Evolutionary conservation across 1,284 basidiomycete genomes (phyloP).

Genomic region (Naganishia cerealis): DNA sequence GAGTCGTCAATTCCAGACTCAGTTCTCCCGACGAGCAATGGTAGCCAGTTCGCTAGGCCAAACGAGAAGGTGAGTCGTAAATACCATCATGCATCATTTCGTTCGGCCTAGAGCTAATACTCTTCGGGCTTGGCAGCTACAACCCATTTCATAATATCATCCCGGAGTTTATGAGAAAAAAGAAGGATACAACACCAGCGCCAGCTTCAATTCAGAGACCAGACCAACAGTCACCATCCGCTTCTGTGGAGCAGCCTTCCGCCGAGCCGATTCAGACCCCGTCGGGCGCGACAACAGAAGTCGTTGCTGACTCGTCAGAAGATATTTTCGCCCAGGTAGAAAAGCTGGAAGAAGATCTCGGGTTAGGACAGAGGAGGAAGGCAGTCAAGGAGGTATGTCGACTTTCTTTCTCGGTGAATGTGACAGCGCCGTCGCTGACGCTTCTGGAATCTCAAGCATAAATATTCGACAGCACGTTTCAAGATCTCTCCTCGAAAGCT

Average conservation of each 20-base stretch:
- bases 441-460: slow-evolving; percentile 39
- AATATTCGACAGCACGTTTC: slow-evolving; percentile 71
- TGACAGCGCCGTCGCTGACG: neutral
- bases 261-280: neutral
- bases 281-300: neutral
- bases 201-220: slow-evolving; percentile 9
- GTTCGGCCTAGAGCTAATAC: neutral
- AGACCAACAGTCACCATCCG: neutral
- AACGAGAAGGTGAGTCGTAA: slow-evolving; percentile 23
- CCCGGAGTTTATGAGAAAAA: slow-evolving; percentile 26
- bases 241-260: neutral
- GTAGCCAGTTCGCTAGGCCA: slow-evolving; percentile 15
- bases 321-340: slow-evolving; percentile 27
- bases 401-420: neutral
- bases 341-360: slow-evolving; percentile 26
- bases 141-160: slow-evolving; percentile 32
- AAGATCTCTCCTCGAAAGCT: slow-evolving; percentile 91
- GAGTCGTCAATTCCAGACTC: neutral
- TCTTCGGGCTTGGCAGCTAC: slow-evolving; percentile 16
- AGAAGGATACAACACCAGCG: slow-evolving; percentile 17
- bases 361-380: slow-evolving; percentile 13
- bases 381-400: slow-evolving; percentile 22
- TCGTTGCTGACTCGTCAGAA: neutral
- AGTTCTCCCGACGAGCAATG: slow-evolving; percentile 1
- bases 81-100: neutral